A percentile compares a stretch with the other conserved stretches of the same genome.
Conservation (phyloP, 2,329 filamentous ascomycete species). For the Beauveria bassiana region DNA sequence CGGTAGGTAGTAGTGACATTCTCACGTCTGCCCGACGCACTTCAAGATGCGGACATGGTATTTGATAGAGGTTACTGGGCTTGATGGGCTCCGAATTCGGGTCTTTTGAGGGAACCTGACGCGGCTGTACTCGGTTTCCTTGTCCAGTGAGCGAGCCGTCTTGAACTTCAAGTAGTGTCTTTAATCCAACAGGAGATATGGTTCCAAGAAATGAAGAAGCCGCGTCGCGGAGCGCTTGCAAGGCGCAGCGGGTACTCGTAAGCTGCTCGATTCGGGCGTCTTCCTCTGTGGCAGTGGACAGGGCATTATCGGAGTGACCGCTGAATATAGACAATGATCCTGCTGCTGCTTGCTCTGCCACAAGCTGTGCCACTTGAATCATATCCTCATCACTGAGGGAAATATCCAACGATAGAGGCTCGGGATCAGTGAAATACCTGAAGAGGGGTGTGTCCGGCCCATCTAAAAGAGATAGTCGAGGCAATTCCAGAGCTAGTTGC, state of each 20-base stretch:
- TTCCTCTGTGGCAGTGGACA: constrained; percentile 16
- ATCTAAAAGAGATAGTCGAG: constrained; percentile 40
- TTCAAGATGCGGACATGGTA: constrained; percentile 63
- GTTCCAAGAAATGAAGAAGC: constrained; percentile 37
- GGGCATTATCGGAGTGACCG: constrained; percentile 15
- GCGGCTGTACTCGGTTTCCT: constrained; percentile 43
- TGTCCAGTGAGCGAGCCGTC: constrained; percentile 48
- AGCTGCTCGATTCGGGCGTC: constrained; percentile 34
- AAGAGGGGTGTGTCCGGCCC: constrained; percentile 42
- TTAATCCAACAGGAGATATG: constrained; percentile 30
- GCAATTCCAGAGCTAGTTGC: constrained; percentile 41
- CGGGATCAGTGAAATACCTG: constrained; percentile 51
- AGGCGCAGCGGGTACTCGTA: constrained; percentile 37
- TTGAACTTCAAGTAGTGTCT: constrained; percentile 47
- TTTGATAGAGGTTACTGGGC: constrained; percentile 48
- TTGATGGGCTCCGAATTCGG: constrained; percentile 37
- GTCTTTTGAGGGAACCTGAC: constrained; percentile 35
- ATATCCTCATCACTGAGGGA: constrained; percentile 49
- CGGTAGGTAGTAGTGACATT: constrained; percentile 67
- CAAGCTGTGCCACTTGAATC: constrained; percentile 60
- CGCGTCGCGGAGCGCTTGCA: constrained; percentile 38
- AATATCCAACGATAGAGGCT: constrained; percentile 41
- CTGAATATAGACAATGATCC: constrained; percentile 34
- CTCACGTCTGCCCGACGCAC: constrained; percentile 61
- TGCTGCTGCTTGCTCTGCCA: constrained; percentile 61